phyloP scores from a whole-genome alignment of 2,329 filamentous ascomycete genomes.

The Penicillium expansum region DNA sequence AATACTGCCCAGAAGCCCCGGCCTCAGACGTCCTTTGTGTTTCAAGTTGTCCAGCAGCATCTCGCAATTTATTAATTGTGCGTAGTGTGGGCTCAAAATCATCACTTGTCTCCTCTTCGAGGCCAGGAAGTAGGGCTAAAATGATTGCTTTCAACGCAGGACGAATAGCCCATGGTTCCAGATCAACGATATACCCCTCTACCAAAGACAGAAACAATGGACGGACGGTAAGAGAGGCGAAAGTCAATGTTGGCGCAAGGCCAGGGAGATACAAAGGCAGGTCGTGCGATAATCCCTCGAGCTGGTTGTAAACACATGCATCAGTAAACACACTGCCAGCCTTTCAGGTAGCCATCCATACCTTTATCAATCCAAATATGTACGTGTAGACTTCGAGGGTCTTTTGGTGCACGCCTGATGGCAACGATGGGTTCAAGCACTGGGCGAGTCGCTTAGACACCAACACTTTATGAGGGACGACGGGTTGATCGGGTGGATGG shows the following conservation, averaged over 20 bases:
- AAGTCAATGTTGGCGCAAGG: constrained; percentile 82
- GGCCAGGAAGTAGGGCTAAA: constrained; percentile 79
- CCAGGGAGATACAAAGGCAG: constrained; percentile 87
- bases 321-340: constrained; percentile 11
- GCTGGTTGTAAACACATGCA: constrained; percentile 33
- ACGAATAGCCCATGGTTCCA: constrained; percentile 69
- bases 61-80: constrained; percentile 74
- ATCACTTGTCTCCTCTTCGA: constrained; percentile 95
- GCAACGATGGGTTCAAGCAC: constrained; percentile 88
- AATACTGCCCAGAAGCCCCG: constrained; percentile 73
- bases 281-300: constrained; percentile 74
- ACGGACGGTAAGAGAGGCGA: constrained; percentile 88
- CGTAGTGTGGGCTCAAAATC: constrained; percentile 87
- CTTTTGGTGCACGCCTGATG: constrained; percentile 97
- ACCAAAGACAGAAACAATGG: constrained; percentile 80
- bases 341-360: constrained; percentile 33
- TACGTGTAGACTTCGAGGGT: constrained; percentile 89
- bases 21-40: constrained; percentile 51
- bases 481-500: constrained; percentile 67
- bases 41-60: constrained; percentile 54
- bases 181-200: constrained; percentile 71
- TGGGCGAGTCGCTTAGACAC: constrained; percentile 91
- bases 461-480: constrained; percentile 75
- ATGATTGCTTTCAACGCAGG: constrained; percentile 89
- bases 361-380: constrained; percentile 82